Evolutionary conservation across 257 asterid species (phyloP), one percentile per base, ranked within the genome.

Genomic region (Ilex aquifolium): DNA sequence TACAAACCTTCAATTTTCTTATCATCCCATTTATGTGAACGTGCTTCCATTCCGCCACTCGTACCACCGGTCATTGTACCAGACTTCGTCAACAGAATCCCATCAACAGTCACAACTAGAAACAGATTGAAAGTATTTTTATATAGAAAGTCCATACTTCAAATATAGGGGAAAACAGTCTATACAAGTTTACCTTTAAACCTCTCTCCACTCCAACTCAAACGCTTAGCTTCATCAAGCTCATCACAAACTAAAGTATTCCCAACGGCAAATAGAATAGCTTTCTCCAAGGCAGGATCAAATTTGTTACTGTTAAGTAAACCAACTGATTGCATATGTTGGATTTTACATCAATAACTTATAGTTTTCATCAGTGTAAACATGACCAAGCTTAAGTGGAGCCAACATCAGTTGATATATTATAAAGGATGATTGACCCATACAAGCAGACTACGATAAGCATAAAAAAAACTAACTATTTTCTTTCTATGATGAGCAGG

Each of bases 41-140:
- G 97, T 49, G 96, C 97, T 79, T 93, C 97, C 94, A 90, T 93
- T 59, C 99, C 96, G 17, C 96, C 95, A 72, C 97, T 93, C 61
- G 97, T 82, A 71, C 99, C 99, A 65, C 99, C 99, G 70, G 99
- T 93, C 99, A 93, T 93, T 61, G 99, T 93, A 62, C 99, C 99
- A 70, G 99, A 93, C 70, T 93, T 93, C 61, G 97, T 70, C 84
- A 90, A 71, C 69, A 93, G 78, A 75, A 81, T 90, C 71, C 99
- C 97, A 68, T 93, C 95, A 73, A 85, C 81, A 58, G 99, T 93
- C 77, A 93, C 99, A 78, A 93, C 99, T 93, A 77, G 74, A 73
- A 44, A 60, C 73, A 60, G 66, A 56, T 17, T 31, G 9, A 51
- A 17, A 59, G 7, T 36, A 21, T 65, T 7, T 53, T 53, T 2